phyloP scores from a whole-genome alignment of 345 rosid species.

The Eucalyptus polyanthemos region DNA sequence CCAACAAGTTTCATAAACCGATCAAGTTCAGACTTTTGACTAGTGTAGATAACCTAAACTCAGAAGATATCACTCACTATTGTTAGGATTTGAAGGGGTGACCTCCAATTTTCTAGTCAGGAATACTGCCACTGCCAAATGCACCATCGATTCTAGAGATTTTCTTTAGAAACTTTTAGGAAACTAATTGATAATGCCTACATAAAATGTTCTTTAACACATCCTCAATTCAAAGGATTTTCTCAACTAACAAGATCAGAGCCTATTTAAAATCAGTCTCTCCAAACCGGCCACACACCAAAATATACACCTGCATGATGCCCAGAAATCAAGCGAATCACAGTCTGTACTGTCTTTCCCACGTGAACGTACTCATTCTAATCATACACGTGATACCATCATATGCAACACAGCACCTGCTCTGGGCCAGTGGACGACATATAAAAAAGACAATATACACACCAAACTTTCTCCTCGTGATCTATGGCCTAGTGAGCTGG shows the following conservation, averaged over 20 bases:
- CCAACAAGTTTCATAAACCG: background rate
- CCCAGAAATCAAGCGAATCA: background rate
- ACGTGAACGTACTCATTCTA: background rate
- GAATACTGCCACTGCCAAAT: background rate
- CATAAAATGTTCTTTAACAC: background rate
- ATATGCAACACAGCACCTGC: background rate
- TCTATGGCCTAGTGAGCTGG: background rate
- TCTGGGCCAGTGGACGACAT: background rate
- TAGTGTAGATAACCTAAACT: rapidly evolving
- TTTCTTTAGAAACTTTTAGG: background rate
- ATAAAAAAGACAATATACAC: background rate
- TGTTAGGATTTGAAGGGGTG: background rate
- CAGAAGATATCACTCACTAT: background rate
- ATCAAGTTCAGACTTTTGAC: background rate
- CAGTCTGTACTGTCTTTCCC: background rate
- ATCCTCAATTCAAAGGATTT: background rate
- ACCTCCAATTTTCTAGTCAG: background rate
- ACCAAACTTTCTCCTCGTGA: background rate
- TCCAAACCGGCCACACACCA: background rate
- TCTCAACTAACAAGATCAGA: background rate
- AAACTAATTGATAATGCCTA: background rate
- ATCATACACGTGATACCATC: background rate
- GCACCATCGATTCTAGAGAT: background rate
- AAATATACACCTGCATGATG: background rate
- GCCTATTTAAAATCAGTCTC: background rate